Conservation (phyloP, 2,329 filamentous ascomycete species). For the Exophiala sp. region DNA sequence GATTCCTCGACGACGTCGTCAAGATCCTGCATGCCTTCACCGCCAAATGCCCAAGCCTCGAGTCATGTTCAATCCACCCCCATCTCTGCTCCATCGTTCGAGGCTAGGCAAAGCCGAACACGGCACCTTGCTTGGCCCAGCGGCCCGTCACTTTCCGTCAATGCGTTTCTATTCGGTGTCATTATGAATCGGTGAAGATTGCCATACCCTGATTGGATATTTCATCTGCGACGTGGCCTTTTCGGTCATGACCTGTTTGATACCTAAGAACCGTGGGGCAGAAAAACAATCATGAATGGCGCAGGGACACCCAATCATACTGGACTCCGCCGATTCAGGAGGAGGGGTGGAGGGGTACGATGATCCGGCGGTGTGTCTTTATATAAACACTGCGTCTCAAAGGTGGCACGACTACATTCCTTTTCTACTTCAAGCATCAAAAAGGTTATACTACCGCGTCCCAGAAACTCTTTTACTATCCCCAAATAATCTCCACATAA, state of each 20-base stretch:
- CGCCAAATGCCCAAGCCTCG: conserved; percentile 15
- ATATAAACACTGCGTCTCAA: neutral
- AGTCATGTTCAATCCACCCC: conserved; percentile 16
- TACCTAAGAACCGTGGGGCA: conserved; percentile 11
- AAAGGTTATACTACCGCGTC: neutral
- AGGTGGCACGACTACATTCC: neutral
- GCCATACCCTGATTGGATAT: conserved; percentile 13
- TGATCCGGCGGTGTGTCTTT: neutral
- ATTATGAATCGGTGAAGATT: conserved; percentile 19
- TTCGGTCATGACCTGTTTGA: conserved; percentile 7
- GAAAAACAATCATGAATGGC: conserved; percentile 9
- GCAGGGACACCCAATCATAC: neutral
- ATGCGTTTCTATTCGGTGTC: conserved; percentile 15
- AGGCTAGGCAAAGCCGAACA: conserved; percentile 6
- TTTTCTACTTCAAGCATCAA: neutral
- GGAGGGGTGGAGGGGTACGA: conserved; percentile 22
- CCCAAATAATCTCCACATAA: neutral
- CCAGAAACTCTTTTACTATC: neutral
- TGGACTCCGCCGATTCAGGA: neutral
- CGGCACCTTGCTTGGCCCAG: conserved; percentile 22
- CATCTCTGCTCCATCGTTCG: conserved; percentile 3
- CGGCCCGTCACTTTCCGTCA: conserved; percentile 21
- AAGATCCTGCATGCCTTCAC: conserved; percentile 7
- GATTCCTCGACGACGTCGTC: neutral
- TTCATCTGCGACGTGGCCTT: conserved; percentile 7